Evolutionary conservation across 2,329 filamentous ascomycete species (phyloP).

Genomic region (Claviceps sp.): DNA sequence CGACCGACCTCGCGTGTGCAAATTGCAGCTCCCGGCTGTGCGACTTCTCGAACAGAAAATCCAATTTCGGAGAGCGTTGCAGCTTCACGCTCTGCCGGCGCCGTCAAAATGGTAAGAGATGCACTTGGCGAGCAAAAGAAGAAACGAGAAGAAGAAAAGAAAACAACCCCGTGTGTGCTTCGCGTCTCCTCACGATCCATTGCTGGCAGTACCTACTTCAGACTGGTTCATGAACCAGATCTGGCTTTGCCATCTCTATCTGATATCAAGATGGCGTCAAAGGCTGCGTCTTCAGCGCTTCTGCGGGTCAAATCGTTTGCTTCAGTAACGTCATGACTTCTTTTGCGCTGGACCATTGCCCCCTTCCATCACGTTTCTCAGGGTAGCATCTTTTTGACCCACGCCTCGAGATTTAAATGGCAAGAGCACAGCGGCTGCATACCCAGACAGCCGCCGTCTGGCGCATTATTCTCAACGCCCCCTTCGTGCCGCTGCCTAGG

Average conservation of each 20-base stretch:
- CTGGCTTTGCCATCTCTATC: background rate
- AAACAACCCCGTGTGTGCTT: background rate
- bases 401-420: background rate
- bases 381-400: background rate
- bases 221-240: background rate
- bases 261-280: background rate
- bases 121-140: background rate
- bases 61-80: slow-evolving; percentile 1
- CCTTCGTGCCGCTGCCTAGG: background rate
- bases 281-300: background rate
- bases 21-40: slow-evolving; percentile 1
- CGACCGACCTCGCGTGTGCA: slow-evolving; percentile 1
- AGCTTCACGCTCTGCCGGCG: slow-evolving; percentile 4
- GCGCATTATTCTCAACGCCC: background rate
- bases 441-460: background rate
- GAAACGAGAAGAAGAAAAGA: background rate
- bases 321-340: background rate
- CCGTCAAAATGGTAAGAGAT: slow-evolving; percentile 7
- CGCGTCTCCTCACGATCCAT: background rate
- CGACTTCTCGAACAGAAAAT: background rate
- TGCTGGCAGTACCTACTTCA: background rate
- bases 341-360: background rate
- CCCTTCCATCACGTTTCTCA: background rate
- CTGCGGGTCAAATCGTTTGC: background rate
- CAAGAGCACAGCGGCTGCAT: background rate